These are phyloP conservation scores for Abortiporus biennis DNA, from an alignment of 1,284 basidiomycete species.

Conservation along the genomic window DNA sequence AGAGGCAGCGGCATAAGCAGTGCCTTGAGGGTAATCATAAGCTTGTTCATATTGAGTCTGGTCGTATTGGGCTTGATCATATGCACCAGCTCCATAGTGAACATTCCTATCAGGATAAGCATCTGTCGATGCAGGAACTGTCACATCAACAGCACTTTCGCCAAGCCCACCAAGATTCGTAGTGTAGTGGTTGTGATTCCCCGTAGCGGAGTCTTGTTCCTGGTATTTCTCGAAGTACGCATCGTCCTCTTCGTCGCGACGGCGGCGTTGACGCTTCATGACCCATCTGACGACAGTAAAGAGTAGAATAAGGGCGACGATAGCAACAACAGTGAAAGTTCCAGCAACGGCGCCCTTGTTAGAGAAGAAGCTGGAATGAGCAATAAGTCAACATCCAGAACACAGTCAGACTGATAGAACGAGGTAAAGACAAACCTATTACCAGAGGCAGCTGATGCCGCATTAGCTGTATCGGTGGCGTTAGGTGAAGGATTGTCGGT, in stretches of 20 bases:
- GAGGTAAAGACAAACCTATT: slow-evolving; percentile 18
- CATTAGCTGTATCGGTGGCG: slow-evolving; percentile 4
- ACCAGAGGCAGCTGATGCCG: slow-evolving; percentile 8
- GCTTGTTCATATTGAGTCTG: slow-evolving; percentile 9
- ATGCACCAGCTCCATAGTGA: slow-evolving; percentile 22
- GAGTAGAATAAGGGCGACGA: slow-evolving; percentile 18
- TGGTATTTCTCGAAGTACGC: slow-evolving; percentile 27
- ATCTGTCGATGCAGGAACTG: slow-evolving; percentile 11
- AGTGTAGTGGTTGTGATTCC: slow-evolving; percentile 10
- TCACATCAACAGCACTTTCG: slow-evolving; percentile 18
- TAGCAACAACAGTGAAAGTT: slow-evolving; percentile 24
- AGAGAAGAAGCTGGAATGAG: slow-evolving; percentile 28
- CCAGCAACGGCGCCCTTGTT: slow-evolving; percentile 27
- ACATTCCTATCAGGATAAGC: slow-evolving; percentile 28
- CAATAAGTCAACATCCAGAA: no score
- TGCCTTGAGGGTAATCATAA: slow-evolving; percentile 22
- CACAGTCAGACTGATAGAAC: no score
- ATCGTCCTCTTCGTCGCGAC: slow-evolving; percentile 23
- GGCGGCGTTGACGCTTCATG: slow-evolving; percentile 20
- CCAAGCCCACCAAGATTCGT: slow-evolving; percentile 13
- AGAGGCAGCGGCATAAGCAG: slow-evolving; percentile 19
- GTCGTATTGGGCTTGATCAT: background rate
- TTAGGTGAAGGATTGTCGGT: slow-evolving; percentile 5
- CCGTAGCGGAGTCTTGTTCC: slow-evolving; percentile 8
- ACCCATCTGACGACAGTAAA: slow-evolving; percentile 13